phyloP scores from a whole-genome alignment of 1,139 yeast genomes.

The Magnusiomyces tetraspermus region DNA sequence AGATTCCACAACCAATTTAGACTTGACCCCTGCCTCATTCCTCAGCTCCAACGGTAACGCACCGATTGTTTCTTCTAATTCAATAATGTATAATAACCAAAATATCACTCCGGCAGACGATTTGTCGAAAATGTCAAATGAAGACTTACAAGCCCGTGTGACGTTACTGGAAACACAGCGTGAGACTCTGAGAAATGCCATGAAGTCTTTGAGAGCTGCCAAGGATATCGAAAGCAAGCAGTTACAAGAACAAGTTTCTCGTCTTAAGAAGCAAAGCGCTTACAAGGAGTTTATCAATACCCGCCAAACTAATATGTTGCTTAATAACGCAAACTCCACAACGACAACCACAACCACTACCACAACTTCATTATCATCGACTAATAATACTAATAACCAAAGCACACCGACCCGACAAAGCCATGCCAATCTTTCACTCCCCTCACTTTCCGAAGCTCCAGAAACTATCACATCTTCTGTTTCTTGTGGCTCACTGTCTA shows the following conservation, averaged over 20 bases:
- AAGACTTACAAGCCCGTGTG: slow-evolving; percentile 20
- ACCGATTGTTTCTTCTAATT: background rate
- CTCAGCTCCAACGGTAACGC: background rate
- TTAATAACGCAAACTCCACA: background rate
- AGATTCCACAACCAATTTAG: background rate
- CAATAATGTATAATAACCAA: background rate
- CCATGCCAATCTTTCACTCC: background rate
- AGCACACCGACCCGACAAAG: background rate
- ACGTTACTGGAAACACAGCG: slow-evolving; percentile 41
- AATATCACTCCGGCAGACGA: background rate
- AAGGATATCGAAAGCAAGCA: slow-evolving; percentile 31
- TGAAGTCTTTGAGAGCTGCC: slow-evolving; percentile 31
- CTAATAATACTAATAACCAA: background rate
- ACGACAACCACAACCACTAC: too few species aligned
- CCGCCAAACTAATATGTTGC: background rate
- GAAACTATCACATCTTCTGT: background rate
- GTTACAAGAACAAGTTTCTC: slow-evolving; percentile 26
- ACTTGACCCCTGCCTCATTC: background rate
- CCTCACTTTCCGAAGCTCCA: background rate
- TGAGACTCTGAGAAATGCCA: slow-evolving; percentile 50
- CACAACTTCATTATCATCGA: too few species aligned
- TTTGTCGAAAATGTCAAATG: slow-evolving; percentile 3
- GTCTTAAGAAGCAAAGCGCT: slow-evolving; percentile 12
- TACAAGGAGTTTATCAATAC: slow-evolving; percentile 1
- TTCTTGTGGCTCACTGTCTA: background rate